Evolutionary conservation across 139 green algal genomes (phyloP), one percentile per base, ranked within the genome.

Genomic region (Auxenochlorella protothecoides): DNA sequence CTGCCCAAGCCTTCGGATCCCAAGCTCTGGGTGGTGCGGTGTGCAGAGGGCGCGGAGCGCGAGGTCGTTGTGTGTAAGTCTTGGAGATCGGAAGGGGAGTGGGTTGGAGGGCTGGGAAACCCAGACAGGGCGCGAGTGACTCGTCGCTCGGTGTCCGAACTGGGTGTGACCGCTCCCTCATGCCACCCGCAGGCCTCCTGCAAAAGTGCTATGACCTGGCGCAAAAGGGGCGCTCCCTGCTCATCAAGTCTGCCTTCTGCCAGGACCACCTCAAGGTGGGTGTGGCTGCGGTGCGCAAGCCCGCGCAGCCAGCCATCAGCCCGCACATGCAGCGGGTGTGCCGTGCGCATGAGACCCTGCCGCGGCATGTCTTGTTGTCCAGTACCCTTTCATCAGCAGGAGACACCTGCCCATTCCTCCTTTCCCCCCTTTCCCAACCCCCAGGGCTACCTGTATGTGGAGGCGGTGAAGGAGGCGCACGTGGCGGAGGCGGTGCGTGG

Each of bases 381-480:
- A 44, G 27, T 44, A 44, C 27, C 27, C 27, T 1, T 44, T 44
- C 27, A 44, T 44, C 27, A 44, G 27, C 27, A 44, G 27, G 27
- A 44, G 27, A 44, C 27, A 44, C 27, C 27, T 44, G 27, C 7
- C 10, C 70, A 4, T 51, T 4, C 3, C 9, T 62, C 7, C 14
- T 4, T 4, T 7, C 15, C 15, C 7, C 53, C 55, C 5, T 15
- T 7, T 3, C 3, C 4, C 54, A 2, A 60, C 69, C 16, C 10
- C 51, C 82, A 91, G 85, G 92, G 90, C 60, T 97, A 91, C 80
- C 74, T 98, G 14, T 98, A 98, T 74, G 83, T 98, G 4, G 94
- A 98, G 81, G 92, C 93, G 5, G 72, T 89, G 62, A 94, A 92
- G 80, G 92, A 97, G 81, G 78, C 81, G 0, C 85, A 97, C 69